Conservation (phyloP, 805 yeast species). For the Candida stauntonica region DNA sequence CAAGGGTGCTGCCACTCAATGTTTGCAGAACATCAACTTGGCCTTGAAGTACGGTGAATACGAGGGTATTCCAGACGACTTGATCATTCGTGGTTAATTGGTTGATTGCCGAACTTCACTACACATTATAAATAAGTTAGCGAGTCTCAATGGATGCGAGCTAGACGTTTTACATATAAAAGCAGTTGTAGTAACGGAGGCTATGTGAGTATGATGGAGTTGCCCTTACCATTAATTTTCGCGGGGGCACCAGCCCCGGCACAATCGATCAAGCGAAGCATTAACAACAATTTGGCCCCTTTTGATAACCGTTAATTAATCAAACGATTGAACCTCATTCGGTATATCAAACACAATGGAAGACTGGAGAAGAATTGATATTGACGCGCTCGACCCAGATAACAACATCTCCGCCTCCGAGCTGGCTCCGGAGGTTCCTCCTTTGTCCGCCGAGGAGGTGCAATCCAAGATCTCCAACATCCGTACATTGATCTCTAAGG, state of each 20-base stretch:
- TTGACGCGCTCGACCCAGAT: conserved; percentile 88
- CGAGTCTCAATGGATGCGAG: not conserved
- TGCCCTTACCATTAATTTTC: not conserved
- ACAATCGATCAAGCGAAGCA: too few relatives aligned
- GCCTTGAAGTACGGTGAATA: conserved; percentile 88
- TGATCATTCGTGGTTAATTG: conserved; percentile 32
- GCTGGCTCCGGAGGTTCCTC: conserved; percentile 43
- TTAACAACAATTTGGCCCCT: too few relatives aligned
- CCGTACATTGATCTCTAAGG: conserved; percentile 62
- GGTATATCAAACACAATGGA: conserved; percentile 35
- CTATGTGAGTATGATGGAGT: not conserved
- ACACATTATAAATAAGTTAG: too few relatives aligned
- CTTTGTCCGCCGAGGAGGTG: conserved; percentile 50
- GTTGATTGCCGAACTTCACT: too few relatives aligned
- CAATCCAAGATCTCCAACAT: conserved; percentile 50
- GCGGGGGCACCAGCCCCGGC: not conserved
- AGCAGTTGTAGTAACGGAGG: not conserved
- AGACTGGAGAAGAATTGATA: conserved; percentile 93
- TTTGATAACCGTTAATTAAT: too few relatives aligned
- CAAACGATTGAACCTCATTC: not conserved
- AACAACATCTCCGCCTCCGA: conserved; percentile 57
- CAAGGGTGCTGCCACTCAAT: conserved; percentile 99
- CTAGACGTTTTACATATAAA: not conserved
- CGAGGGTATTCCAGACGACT: conserved; percentile 85
- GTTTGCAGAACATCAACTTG: conserved; percentile 92